phyloP scores from a whole-genome alignment of 1,284 basidiomycete genomes.

The Athelia sp. region DNA sequence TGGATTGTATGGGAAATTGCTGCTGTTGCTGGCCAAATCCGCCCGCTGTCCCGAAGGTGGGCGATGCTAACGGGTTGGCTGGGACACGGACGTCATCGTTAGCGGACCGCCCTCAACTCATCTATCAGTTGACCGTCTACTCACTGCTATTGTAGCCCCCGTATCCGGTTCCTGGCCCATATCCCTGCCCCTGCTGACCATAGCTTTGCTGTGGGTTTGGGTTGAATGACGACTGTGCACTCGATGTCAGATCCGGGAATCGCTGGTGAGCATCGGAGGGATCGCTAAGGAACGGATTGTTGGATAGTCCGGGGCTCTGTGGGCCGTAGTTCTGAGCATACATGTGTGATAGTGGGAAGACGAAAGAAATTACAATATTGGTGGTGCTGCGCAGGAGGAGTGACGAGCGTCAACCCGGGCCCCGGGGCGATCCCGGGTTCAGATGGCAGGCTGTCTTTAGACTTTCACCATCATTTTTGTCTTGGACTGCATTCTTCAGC shows the following conservation, averaged over 20 bases:
- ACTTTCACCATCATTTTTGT: too few species aligned
- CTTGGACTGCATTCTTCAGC: too few species aligned
- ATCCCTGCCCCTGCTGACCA: constrained; percentile 11
- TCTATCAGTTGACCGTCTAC: too few species aligned
- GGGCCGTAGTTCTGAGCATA: constrained; percentile 19
- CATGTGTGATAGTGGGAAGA: not conserved
- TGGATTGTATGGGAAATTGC: constrained; percentile 15
- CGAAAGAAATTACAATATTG: not conserved
- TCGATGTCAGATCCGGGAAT: constrained; percentile 45
- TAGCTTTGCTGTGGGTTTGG: constrained; percentile 10
- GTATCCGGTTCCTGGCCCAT: constrained; percentile 8
- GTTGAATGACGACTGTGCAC: constrained; percentile 8
- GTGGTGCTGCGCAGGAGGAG: not conserved
- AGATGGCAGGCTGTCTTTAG: too few species aligned
- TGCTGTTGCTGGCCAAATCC: constrained; percentile 23
- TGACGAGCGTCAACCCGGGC: too few species aligned
- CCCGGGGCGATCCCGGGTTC: too few species aligned
- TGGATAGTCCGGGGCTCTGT: constrained; percentile 29
- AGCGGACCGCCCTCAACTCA: too few species aligned
- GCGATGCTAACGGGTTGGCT: constrained; percentile 12
- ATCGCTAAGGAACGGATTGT: constrained; percentile 54
- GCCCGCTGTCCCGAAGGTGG: constrained; percentile 24
- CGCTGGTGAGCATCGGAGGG: constrained; percentile 39
- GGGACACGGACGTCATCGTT: not conserved
- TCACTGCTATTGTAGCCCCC: too few species aligned